phyloP scores from a whole-genome alignment of 2,329 filamentous ascomycete genomes.

The Fusarium veterinarium region DNA sequence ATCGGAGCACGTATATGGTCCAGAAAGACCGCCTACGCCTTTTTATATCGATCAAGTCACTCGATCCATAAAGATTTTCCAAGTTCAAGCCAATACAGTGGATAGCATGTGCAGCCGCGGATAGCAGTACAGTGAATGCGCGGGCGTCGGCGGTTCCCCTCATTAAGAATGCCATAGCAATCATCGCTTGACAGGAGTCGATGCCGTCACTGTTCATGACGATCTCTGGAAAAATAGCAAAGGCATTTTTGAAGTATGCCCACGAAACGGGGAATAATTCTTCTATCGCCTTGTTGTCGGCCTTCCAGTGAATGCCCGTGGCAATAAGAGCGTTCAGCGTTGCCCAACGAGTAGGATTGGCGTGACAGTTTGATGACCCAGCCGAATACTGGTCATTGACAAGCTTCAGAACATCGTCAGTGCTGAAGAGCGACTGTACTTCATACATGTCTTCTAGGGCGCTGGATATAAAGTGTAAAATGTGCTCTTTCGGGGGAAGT shows the following conservation, averaged over 20 bases:
- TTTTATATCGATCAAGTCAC: neutral
- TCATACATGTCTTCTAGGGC: neutral
- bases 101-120: neutral
- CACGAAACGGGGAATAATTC: neutral
- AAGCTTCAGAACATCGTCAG: neutral
- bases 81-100: neutral
- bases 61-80: rapidly evolving
- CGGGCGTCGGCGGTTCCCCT: neutral
- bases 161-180: neutral
- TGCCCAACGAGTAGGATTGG: neutral
- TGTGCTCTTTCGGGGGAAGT: neutral
- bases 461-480: neutral
- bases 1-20: neutral
- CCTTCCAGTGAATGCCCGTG: neutral
- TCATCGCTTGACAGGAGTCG: neutral
- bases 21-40: neutral
- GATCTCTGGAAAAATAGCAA: neutral
- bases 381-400: neutral
- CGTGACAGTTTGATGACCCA: rapidly evolving
- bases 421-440: neutral
- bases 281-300: neutral
- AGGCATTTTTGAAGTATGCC: neutral
- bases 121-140: neutral
- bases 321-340: neutral
- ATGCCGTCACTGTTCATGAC: neutral